Evolutionary conservation across 805 yeast genomes (phyloP).

Genomic region (Jamesozyma gamospora): DNA sequence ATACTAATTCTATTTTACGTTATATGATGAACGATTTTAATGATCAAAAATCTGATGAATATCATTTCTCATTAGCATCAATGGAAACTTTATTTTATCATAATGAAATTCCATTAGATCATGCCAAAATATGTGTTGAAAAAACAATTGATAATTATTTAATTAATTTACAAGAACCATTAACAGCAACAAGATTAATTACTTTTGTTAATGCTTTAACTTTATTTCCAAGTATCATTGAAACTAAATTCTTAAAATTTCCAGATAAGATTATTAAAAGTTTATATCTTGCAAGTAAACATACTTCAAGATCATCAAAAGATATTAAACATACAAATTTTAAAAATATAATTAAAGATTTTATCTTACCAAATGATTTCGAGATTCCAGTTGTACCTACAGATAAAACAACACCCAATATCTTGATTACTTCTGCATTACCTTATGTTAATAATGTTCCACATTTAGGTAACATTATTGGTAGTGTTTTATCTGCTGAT

Average conservation of each 20-base stretch:
- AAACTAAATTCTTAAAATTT: constrained; percentile 18
- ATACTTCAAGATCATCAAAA: constrained; percentile 19
- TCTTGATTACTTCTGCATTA: constrained; percentile 85
- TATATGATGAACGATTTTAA: constrained; percentile 44
- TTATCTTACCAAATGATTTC: constrained; percentile 58
- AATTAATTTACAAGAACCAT: constrained; percentile 20
- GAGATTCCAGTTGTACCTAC: too few species aligned
- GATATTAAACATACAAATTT: constrained; percentile 34
- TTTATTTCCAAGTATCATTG: constrained; percentile 19
- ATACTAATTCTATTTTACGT: constrained; percentile 61
- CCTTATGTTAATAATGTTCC: constrained; percentile 98
- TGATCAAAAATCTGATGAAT: constrained; percentile 26
- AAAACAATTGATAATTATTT: constrained; percentile 29
- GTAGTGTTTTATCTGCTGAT: constrained; percentile 89
- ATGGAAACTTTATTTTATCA: constrained; percentile 16
- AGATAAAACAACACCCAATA: too few species aligned
- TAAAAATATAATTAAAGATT: constrained; percentile 24
- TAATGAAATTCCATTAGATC: constrained; percentile 32
- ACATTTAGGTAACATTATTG: constrained; percentile 91
- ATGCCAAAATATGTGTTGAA: constrained; percentile 29
- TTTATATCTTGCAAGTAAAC: constrained; percentile 35
- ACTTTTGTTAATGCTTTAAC: constrained; percentile 50
- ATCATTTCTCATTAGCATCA: constrained; percentile 16
- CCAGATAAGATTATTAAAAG: constrained; percentile 35
- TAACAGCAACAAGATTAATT: constrained; percentile 46